phyloP scores from a whole-genome alignment of 2,329 filamentous ascomycete species.

The Colletotrichum sp. region DNA sequence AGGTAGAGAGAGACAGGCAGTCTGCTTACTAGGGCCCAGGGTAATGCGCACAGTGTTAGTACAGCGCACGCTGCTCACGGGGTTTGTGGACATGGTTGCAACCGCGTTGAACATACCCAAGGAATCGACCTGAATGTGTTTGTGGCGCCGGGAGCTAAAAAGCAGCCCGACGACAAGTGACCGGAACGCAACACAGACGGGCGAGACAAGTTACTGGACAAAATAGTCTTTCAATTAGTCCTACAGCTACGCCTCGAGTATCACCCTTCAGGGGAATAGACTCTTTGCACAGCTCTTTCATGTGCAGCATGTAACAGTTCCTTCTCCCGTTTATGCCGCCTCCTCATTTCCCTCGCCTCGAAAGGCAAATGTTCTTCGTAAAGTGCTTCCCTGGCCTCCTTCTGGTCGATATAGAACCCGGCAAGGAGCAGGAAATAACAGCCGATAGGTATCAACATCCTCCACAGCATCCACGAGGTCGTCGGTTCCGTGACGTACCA shows the following conservation, averaged over 20 bases:
- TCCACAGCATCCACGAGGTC: slow-evolving; percentile 1
- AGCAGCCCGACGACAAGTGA: neutral
- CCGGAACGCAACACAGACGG: neutral
- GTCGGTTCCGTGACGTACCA: slow-evolving; percentile 8
- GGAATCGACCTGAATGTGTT: neutral
- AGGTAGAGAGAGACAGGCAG: neutral
- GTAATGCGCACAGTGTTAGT: neutral
- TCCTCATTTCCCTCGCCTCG: slow-evolving; percentile 13
- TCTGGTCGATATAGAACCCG: neutral
- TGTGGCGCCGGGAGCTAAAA: neutral
- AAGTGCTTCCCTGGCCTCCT: neutral
- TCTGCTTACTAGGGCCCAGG: neutral
- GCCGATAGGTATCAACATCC: neutral
- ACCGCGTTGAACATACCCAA: neutral
- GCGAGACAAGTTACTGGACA: neutral
- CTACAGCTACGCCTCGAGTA: neutral
- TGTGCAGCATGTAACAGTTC: slow-evolving; percentile 9
- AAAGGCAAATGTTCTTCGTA: slow-evolving; percentile 4
- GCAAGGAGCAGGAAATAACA: neutral
- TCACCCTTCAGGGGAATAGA: neutral
- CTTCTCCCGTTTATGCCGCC: slow-evolving; percentile 9
- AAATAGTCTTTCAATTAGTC: neutral
- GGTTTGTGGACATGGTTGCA: neutral
- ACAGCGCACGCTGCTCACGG: neutral
- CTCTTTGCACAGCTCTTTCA: slow-evolving; percentile 4